Evolutionary conservation across 2,329 filamentous ascomycete species (phyloP).

Genomic region (Cercospora brassicicola): DNA sequence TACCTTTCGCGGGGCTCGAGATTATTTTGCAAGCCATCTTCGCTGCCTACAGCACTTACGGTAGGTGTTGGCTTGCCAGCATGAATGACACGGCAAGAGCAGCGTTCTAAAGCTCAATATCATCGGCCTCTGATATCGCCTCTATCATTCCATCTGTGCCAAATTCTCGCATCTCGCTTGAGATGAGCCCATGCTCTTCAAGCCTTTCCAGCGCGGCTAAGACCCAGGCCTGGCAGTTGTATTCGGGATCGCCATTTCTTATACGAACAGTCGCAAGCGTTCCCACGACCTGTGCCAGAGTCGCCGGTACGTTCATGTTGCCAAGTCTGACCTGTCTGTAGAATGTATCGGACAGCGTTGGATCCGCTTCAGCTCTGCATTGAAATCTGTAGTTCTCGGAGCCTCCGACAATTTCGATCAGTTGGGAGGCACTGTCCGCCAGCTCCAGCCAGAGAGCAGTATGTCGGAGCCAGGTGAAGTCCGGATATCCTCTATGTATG

Average conservation of each 20-base stretch:
- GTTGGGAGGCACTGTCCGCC: not conserved
- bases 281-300: not conserved
- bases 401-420: not conserved
- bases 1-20: conserved; percentile 20
- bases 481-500: not conserved
- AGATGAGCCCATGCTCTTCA: not conserved
- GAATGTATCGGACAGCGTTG: conserved; percentile 18
- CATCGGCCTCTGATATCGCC: conserved; percentile 6
- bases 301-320: not conserved
- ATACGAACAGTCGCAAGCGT: conserved; percentile 15
- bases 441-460: not conserved
- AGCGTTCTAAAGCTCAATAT: conserved; percentile 7
- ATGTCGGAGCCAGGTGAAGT: not conserved
- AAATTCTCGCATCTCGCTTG: conserved; percentile 4
- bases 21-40: conserved; percentile 15
- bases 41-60: conserved; percentile 13
- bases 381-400: conserved; percentile 15
- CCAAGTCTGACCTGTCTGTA: conserved; percentile 17
- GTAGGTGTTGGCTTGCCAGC: conserved; percentile 11
- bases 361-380: not conserved
- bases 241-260: conserved; percentile 16
- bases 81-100: not conserved
- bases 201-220: conserved; percentile 16
- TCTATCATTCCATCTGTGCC: conserved; percentile 22
- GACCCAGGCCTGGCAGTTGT: conserved; percentile 22